Base-by-base conservation (phyloP, 208 protist genomes). In the Acanthamoeba healyi region DNA sequence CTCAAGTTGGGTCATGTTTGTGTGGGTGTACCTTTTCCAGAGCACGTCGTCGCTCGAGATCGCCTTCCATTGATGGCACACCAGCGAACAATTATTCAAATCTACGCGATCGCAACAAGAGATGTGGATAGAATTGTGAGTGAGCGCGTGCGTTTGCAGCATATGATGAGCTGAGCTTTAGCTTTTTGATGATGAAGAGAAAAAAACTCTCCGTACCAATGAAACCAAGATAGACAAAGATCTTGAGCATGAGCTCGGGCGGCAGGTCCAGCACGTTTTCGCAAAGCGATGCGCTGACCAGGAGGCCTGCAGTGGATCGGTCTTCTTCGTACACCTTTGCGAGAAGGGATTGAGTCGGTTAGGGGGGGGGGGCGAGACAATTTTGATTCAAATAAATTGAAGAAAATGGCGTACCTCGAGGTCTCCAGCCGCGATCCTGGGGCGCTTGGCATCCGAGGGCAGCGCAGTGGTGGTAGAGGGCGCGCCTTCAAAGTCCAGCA, bases 21-120 rank as follows among this genome's bases (percentile, higher is more conserved):
- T 46, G 7, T 2, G 58, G 15, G 26, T 1, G 61, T 38, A 79
- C 67, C 67, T 79, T 19, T 46, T 79, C 67, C 67, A 79, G 0
- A 79, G 67, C 1, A 22, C 67, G 32, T 79, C 67, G 19, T 79
- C 67, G 36, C 36, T 79, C 46, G 67, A 79, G 29, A 79, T 44
- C 2, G 67, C 5, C 67, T 79, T 79, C 67, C 67, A 79, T 46
- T 79, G 67, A 44, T 38, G 67, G 67, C 67, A 79, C 32, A 79
- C 67, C 5, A 79, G 67, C 0, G 36, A 32, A n/a, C 67, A 79
- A 9, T 79, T 38, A 22, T 32, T 36, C 38, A 79, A n/a, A 46
- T 79, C 67, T 79, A 29, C 12, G n/a, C n/a, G n/a, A n/a, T n/a
- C n/a, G n/a, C n/a, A n/a, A 36, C 2, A 26, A 12, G 29, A 17